A percentile compares a stretch with the other conserved stretches of the same genome.
Evolutionary conservation across 306 rosid genomes (phyloP).

Genomic region (Cucurbita maxima): DNA sequence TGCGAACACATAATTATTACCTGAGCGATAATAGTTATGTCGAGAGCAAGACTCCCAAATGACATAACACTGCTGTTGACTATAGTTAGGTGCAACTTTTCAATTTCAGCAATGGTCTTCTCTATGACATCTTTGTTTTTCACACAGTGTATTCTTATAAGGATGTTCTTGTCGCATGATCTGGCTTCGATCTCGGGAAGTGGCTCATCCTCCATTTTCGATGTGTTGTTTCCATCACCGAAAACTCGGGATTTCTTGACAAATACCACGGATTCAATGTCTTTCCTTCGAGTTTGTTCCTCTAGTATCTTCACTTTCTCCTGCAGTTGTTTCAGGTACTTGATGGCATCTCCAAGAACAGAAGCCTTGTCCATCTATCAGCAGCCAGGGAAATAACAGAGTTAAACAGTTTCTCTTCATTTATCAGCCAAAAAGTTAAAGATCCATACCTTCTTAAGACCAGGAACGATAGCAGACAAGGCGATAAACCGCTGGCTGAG

Average conservation of each 20-base stretch:
- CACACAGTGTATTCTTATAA: conserved; percentile 75
- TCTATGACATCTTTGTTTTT: conserved; percentile 56
- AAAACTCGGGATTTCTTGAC: conserved; percentile 53
- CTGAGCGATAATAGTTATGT: conserved; percentile 77
- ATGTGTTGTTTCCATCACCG: conserved; percentile 23
- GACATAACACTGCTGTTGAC: conserved; percentile 56
- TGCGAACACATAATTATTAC: conserved; percentile 22
- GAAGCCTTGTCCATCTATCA: conserved; percentile 93
- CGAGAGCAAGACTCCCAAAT: conserved; percentile 66
- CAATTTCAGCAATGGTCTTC: conserved; percentile 44
- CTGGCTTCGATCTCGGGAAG: conserved; percentile 86
- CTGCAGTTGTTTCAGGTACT: conserved; percentile 75
- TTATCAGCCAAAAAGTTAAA: background rate
- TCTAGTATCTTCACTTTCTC: conserved; percentile 65
- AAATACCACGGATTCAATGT: conserved; percentile 52
- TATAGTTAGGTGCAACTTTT: conserved; percentile 52
- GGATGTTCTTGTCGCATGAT: conserved; percentile 61
- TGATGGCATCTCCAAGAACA: conserved; percentile 88
- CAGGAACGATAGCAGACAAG: conserved; percentile 85
- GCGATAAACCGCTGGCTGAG: conserved; percentile 82
- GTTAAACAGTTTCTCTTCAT: background rate
- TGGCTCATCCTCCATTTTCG: conserved; percentile 24
- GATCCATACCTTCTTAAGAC: conserved; percentile 61
- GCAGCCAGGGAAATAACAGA: background rate
- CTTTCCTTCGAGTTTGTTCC: conserved; percentile 47